These are phyloP conservation scores for Acidomyces sp. DNA, from an alignment of 495 filamentous ascomycete genomes.

Conservation along the genomic window DNA sequence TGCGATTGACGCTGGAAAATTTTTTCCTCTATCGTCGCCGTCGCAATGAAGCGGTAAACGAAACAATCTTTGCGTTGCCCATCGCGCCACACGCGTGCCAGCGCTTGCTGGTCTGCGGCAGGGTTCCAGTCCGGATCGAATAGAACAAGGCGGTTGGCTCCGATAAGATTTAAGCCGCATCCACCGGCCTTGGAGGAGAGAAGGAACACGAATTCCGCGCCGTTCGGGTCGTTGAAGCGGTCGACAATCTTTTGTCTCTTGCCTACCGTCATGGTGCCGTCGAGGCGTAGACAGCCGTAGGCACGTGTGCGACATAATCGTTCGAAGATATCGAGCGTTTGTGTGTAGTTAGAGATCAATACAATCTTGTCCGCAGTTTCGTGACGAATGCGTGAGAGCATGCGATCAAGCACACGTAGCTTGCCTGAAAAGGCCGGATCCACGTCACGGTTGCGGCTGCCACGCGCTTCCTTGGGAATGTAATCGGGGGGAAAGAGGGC, in stretches of 20 bases:
- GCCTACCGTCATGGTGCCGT: slow-evolving; percentile 93
- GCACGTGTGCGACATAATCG: slow-evolving; percentile 70
- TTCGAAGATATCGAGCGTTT: slow-evolving; percentile 91
- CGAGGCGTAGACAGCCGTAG: slow-evolving; percentile 79
- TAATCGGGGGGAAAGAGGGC: slow-evolving; percentile 75
- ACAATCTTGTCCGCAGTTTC: slow-evolving; percentile 99
- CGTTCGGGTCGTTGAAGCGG: slow-evolving; percentile 93
- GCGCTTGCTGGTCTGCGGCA: slow-evolving; percentile 91
- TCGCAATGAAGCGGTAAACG: slow-evolving; percentile 96
- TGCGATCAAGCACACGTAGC: slow-evolving; percentile 95
- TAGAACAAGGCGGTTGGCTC: slow-evolving; percentile 88
- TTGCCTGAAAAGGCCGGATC: slow-evolving; percentile 97
- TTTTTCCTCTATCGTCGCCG: slow-evolving; percentile 97
- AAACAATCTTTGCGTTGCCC: slow-evolving; percentile 99
- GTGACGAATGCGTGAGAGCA: slow-evolving; percentile 90
- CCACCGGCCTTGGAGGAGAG: slow-evolving; percentile 94
- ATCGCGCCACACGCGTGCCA: slow-evolving; percentile 96
- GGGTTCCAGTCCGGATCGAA: slow-evolving; percentile 99
- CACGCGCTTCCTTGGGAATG: slow-evolving; percentile 70
- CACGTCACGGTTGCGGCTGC: slow-evolving; percentile 81
- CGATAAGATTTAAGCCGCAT: slow-evolving; percentile 93
- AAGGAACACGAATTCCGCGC: slow-evolving; percentile 84
- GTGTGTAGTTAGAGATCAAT: slow-evolving; percentile 95
- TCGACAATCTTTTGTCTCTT: slow-evolving; percentile 96
- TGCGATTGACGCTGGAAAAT: slow-evolving; percentile 98